Base-by-base conservation (phyloP, 2,329 filamentous ascomycete species). In the Aureobasidium sp. region DNA sequence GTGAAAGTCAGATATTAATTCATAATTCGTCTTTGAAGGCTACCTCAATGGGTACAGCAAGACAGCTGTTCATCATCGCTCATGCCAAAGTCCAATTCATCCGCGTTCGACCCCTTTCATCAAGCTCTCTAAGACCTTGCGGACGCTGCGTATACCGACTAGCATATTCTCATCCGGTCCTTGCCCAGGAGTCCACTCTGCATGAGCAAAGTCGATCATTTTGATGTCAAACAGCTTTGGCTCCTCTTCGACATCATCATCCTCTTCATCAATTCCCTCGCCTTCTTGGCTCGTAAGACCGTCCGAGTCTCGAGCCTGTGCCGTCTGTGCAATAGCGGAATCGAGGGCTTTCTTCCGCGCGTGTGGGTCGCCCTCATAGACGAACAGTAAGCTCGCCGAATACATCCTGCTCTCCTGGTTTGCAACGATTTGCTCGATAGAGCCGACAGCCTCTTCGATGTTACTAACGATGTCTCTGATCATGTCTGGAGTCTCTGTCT, bases 171-270 rank as follows among this genome's bases (percentile, higher is more conserved):
- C 87, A 72, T 99, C 94, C 0, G 89, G 87, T 0, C 93, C 93
- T 69, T 88, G 77, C 1, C 91, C 90, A 0, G 90, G 88, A 1
- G 85, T 88, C 87, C 88, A 97, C 55, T 80, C 77, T 12, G 94
- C 94, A 75, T 99, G 94, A 1, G 94, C 94, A 80, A 99, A 99
- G 74, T 99, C 94, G 68, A 99, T 99, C 66, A 99, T 81, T 71
- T 93, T 94, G 55, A 97, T 81, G 14, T 85, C 83, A 69, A 88
- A 90, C 47, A 96, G 84, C 68, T 87, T 87, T 0, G 88, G 88
- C 12, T 62, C 79, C 49, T 80, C 77, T 2, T 85, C 82, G 1
- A 86, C 82, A 0, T 84, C 82, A 1, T 78, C 79, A 64, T 78
- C 78, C 11, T 78, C 78, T n/a, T 77, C 76, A 36, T 76, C 74